Percentiles rank a stretch among this genome's conserved stretches.
These are phyloP conservation scores for Albugo laibachii DNA, from an alignment of 352 stramenopile genomes.

Conservation along the genomic window DNA sequence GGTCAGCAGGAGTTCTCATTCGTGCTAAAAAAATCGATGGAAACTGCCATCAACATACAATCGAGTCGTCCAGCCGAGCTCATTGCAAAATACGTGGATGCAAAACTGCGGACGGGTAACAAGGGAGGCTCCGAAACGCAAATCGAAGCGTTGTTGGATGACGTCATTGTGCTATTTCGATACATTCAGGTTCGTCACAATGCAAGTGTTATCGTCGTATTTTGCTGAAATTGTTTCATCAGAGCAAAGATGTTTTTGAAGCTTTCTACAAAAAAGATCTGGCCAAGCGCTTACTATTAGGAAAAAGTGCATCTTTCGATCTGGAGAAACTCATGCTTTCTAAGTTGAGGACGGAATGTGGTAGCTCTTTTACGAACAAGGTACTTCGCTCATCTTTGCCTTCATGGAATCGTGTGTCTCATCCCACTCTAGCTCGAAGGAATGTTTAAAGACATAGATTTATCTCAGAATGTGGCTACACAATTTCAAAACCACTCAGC, in stretches of 20 bases:
- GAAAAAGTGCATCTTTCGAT: constrained; percentile 81
- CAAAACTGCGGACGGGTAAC: constrained; percentile 70
- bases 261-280: constrained; percentile 98
- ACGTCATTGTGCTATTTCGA: constrained; percentile 90
- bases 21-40: constrained; percentile 74
- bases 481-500: constrained; percentile 72
- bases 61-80: constrained; percentile 74
- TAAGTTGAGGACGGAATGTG: constrained; percentile 97
- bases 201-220: too few relatives aligned
- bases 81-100: constrained; percentile 84
- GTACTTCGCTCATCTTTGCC: constrained; percentile 9
- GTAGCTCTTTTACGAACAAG: constrained; percentile 94
- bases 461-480: constrained; percentile 88
- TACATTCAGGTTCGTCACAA: not conserved
- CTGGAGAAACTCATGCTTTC: constrained; percentile 92
- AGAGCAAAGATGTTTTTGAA: constrained; percentile 98
- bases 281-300: constrained; percentile 90
- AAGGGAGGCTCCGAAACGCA: constrained; percentile 74
- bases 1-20: constrained; percentile 56
- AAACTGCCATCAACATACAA: constrained; percentile 77
- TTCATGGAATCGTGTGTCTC: not conserved
- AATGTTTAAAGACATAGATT: constrained; percentile 99
- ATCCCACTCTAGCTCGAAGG: constrained; percentile 82
- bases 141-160: constrained; percentile 73
- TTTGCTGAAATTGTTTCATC: constrained; percentile 83